Evolutionary conservation across 1,284 basidiomycete genomes (phyloP).

Genomic region (Ceratobasidium sp.): DNA sequence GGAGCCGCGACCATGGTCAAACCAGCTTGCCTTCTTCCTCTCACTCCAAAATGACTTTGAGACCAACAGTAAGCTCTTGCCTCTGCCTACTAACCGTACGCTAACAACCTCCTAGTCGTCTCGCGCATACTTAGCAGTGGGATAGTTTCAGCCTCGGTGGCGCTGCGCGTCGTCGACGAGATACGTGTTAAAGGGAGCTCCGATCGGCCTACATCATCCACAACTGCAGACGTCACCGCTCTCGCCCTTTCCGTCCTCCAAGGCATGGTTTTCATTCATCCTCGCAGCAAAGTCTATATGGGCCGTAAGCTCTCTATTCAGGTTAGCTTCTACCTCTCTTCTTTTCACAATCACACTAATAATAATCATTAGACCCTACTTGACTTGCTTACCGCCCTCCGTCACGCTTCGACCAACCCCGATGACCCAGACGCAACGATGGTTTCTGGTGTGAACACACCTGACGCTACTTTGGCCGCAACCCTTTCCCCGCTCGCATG

Average conservation of each 20-base stretch:
- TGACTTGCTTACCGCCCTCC: conserved; percentile 42
- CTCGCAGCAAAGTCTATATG: conserved; percentile 74
- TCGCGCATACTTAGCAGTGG: conserved; percentile 60
- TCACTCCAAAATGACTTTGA: conserved; percentile 79
- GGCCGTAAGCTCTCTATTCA: conserved; percentile 78
- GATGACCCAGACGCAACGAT: conserved; percentile 53
- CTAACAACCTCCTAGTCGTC: conserved; percentile 65
- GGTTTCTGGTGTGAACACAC: conserved; percentile 55
- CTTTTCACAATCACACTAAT: background rate
- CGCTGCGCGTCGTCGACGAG: conserved; percentile 20
- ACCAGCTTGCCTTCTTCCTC: conserved; percentile 67
- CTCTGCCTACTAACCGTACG: too few species aligned
- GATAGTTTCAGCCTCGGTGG: conserved; percentile 38
- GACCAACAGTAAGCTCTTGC: conserved; percentile 72
- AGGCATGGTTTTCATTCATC: conserved; percentile 81
- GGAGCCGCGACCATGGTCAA: conserved; percentile 57
- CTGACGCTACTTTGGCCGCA: conserved; percentile 46
- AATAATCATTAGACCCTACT: conserved; percentile 7
- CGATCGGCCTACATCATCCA: conserved; percentile 56
- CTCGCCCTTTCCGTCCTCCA: conserved; percentile 79
- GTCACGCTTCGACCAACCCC: conserved; percentile 24
- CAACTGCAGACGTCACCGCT: conserved; percentile 58
- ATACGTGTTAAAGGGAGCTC: conserved; percentile 65
- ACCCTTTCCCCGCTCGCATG: conserved; percentile 62
- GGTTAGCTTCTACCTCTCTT: conserved; percentile 59